A percentile compares a stretch with the other conserved stretches of the same genome.
These are phyloP conservation scores for Cyclocybe cylindracea DNA, from an alignment of 768 basidiomycete genomes.

Conservation along the genomic window DNA sequence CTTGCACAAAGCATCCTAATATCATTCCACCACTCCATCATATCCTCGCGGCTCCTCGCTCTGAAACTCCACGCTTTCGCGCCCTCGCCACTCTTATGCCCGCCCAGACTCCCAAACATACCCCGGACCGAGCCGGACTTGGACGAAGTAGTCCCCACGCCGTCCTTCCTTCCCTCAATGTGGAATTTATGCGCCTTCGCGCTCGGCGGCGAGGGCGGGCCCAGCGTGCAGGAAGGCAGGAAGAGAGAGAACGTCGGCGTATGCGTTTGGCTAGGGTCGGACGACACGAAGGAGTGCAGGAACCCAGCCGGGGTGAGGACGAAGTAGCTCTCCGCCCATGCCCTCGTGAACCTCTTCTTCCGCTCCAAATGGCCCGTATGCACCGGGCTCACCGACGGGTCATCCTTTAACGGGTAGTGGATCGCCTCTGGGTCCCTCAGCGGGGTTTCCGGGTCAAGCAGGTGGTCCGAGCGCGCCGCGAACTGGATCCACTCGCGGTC, in stretches of 20 bases:
- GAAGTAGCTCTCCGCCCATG: conserved; percentile 85
- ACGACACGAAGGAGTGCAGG: conserved; percentile 86
- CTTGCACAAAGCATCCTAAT: conserved; percentile 89
- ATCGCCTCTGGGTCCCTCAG: conserved; percentile 77
- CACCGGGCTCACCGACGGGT: conserved; percentile 81
- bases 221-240: conserved; percentile 93
- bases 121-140: conserved; percentile 47
- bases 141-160: conserved; percentile 62
- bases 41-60: conserved; percentile 86
- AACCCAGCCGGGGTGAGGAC: conserved; percentile 96
- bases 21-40: conserved; percentile 99
- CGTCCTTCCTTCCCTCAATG: conserved; percentile 90
- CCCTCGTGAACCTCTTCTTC: conserved; percentile 91
- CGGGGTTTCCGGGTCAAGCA: conserved; percentile 96
- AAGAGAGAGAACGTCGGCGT: conserved; percentile 84
- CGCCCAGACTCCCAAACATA: conserved; percentile 22
- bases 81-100: conserved; percentile 34
- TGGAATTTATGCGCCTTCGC: conserved; percentile 93
- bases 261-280: conserved; percentile 60
- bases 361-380: conserved; percentile 91
- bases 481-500: conserved; percentile 97
- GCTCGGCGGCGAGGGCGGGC: conserved; percentile 75
- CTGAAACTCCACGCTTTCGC: conserved; percentile 85
- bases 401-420: conserved; percentile 88
- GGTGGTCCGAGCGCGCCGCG: conserved; percentile 89